These are phyloP conservation scores for Saraca asoca DNA, from an alignment of 331 rosid genomes.

Conservation along the genomic window DNA sequence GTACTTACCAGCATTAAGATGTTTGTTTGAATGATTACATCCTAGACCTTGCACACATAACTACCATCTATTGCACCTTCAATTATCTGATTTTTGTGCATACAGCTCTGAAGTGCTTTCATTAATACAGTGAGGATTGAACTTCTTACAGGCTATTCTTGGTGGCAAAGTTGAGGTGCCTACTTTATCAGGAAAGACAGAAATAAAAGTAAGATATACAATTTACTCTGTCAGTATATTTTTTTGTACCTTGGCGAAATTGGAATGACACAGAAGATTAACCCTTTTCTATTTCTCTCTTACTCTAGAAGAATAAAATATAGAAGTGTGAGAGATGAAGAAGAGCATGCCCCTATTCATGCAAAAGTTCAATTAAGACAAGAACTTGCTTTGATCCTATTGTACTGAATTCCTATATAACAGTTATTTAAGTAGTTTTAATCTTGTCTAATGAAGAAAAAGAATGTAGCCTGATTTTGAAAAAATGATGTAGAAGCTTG, in stretches of 20 bases:
- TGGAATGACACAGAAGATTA: slow-evolving; percentile 15
- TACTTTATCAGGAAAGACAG: slow-evolving; percentile 68
- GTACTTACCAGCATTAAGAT: neutral
- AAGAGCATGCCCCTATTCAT: slow-evolving; percentile 11
- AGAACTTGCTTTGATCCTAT: neutral
- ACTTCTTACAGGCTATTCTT: slow-evolving; percentile 78
- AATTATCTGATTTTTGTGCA: slow-evolving; percentile 12
- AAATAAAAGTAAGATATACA: slow-evolving; percentile 56
- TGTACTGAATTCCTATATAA: neutral
- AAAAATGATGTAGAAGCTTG: neutral
- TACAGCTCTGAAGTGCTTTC: slow-evolving; percentile 8
- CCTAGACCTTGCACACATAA: neutral
- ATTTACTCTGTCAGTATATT: slow-evolving; percentile 25
- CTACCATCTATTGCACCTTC: slow-evolving; percentile 18
- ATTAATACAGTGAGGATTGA: slow-evolving; percentile 27
- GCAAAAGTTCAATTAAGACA: neutral
- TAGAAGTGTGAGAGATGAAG: neutral
- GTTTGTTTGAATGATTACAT: neutral
- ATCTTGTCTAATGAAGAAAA: neutral
- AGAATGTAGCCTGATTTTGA: neutral
- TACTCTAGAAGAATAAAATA: neutral
- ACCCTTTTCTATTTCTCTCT: neutral
- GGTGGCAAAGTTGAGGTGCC: slow-evolving; percentile 94
- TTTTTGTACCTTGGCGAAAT: neutral
- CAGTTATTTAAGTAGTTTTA: too few relatives aligned